phyloP scores from a whole-genome alignment of 257 asterid species.

The Solanum tarapatanum region DNA sequence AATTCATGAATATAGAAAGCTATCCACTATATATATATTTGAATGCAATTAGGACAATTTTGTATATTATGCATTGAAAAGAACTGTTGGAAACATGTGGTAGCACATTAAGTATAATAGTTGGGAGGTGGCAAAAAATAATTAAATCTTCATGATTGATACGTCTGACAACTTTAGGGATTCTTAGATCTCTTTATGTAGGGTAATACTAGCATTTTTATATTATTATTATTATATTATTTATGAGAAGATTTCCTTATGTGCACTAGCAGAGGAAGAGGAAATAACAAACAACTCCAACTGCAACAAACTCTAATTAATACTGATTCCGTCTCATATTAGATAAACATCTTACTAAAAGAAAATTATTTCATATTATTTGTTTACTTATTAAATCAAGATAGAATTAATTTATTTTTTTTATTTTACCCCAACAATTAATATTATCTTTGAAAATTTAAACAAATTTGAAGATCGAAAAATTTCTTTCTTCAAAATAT shows the following conservation, averaged over 20 bases:
- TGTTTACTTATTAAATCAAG: too few species aligned
- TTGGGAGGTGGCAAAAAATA: neutral
- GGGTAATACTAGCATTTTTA: neutral
- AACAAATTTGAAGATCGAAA: too few species aligned
- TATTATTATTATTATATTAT: too few species aligned
- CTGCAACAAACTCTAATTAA: neutral
- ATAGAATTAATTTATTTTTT: too few species aligned
- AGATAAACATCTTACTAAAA: too few species aligned
- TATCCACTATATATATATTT: neutral
- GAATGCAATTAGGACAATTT: neutral
- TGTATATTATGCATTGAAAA: neutral
- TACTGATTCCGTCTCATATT: too few species aligned
- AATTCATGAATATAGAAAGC: neutral
- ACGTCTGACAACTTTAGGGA: constrained; percentile 3
- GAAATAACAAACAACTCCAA: neutral
- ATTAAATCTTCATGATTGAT: constrained; percentile 25
- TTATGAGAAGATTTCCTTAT: constrained; percentile 1
- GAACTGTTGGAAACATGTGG: neutral
- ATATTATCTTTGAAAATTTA: too few species aligned
- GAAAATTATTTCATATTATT: too few species aligned
- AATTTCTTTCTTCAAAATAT: too few species aligned
- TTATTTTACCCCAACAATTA: too few species aligned
- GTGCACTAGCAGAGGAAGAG: neutral
- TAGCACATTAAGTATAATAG: neutral
- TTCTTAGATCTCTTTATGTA: constrained; percentile 14